Percentiles rank a stretch among this genome's conserved stretches.
Evolutionary conservation across 2,329 filamentous ascomycete species (phyloP).

Genomic region (Aspergillus sp.): DNA sequence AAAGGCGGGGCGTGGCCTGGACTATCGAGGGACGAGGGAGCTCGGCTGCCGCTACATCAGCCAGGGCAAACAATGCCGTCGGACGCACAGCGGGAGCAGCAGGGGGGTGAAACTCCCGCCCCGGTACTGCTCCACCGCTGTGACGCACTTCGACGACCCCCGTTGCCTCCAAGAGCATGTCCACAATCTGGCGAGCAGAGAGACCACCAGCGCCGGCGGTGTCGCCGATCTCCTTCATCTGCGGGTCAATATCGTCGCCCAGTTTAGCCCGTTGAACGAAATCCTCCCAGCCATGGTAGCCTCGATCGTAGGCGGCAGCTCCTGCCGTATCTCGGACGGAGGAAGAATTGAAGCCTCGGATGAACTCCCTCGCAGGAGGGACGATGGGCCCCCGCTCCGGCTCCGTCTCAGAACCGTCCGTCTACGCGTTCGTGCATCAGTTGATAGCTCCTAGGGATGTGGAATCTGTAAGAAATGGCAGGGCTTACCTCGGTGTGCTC

Average conservation of each 20-base stretch:
- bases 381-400: slow-evolving; percentile 24
- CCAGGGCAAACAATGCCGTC: slow-evolving; percentile 35
- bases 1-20: slow-evolving; percentile 48
- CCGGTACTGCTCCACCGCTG: slow-evolving; percentile 5
- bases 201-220: slow-evolving; percentile 23
- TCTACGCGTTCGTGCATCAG: slow-evolving; percentile 18
- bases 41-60: slow-evolving; percentile 36
- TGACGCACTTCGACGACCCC: slow-evolving; percentile 19
- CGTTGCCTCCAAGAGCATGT: slow-evolving; percentile 31
- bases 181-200: slow-evolving; percentile 24
- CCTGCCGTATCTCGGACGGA: slow-evolving; percentile 35
- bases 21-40: slow-evolving; percentile 28
- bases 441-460: slow-evolving; percentile 9
- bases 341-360: slow-evolving; percentile 37
- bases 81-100: slow-evolving; percentile 16
- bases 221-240: slow-evolving; percentile 39
- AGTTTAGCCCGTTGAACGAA: slow-evolving; percentile 41
- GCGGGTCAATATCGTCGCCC: slow-evolving; percentile 38
- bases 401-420: slow-evolving; percentile 33
- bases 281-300: slow-evolving; percentile 39
- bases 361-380: slow-evolving; percentile 24
- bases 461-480: background rate
- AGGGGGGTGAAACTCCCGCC: background rate
- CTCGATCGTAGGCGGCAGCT: slow-evolving; percentile 35
- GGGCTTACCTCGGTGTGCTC: slow-evolving; percentile 40